A percentile compares a stretch with the other conserved stretches of the same genome.
Evolutionary conservation across 164 flowering plant genomes (phyloP).

Genomic region (Piper betle): DNA sequence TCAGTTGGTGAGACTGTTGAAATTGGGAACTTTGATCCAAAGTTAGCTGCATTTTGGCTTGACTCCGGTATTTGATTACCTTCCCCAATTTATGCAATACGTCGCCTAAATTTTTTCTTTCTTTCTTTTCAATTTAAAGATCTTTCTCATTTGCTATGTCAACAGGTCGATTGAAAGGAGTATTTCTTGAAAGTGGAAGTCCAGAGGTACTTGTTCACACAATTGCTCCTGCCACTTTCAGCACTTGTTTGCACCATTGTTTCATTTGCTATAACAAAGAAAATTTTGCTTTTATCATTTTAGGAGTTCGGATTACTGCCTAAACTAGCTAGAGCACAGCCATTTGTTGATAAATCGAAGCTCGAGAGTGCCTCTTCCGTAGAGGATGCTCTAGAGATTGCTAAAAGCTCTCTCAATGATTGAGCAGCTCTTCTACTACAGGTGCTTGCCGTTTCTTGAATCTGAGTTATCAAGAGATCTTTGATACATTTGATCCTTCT

Average conservation of each 20-base stretch:
- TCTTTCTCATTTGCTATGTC: slow-evolving; percentile 1
- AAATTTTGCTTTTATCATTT: background rate
- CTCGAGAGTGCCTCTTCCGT: slow-evolving; percentile 81
- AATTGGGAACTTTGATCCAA: slow-evolving; percentile 84
- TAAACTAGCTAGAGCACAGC: slow-evolving; percentile 71
- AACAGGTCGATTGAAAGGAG: slow-evolving; percentile 76
- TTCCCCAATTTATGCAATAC: background rate
- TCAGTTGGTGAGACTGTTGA: slow-evolving; percentile 87
- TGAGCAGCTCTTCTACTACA: slow-evolving; percentile 12
- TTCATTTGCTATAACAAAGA: background rate
- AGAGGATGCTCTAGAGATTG: slow-evolving; percentile 72
- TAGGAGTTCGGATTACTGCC: slow-evolving; percentile 92
- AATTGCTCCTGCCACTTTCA: no score
- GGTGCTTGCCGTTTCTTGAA: background rate
- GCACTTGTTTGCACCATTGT: background rate
- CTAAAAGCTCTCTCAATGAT: slow-evolving; percentile 25
- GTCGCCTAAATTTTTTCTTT: background rate
- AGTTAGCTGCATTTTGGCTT: slow-evolving; percentile 87
- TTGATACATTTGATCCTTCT: background rate
- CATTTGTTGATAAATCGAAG: slow-evolving; percentile 50
- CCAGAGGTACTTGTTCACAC: slow-evolving; percentile 48
- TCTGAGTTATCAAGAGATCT: background rate
- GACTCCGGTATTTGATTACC: slow-evolving; percentile 50
- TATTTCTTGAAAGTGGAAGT: slow-evolving; percentile 88
- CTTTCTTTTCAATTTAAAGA: background rate